Conservation (phyloP, 73 alveolate genomes). For the Tetrahymena thermophila region DNA sequence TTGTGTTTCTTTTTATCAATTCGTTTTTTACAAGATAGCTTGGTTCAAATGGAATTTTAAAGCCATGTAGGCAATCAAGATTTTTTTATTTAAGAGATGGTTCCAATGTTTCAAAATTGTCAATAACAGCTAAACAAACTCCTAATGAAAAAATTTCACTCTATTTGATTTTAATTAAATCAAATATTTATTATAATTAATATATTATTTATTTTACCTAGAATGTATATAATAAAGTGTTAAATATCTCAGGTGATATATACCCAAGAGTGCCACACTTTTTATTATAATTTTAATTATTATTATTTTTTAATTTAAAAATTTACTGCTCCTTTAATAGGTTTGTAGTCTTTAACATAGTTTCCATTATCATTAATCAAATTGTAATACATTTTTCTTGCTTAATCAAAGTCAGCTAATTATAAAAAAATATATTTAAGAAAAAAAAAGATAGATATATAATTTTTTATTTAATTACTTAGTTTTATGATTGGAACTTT, state of each 20-base stretch:
- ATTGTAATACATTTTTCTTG: neutral
- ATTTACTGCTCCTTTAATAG: neutral
- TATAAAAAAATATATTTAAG: neutral
- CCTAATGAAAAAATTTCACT: neutral
- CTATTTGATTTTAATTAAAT: too few species aligned
- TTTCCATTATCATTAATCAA: neutral
- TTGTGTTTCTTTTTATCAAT: neutral
- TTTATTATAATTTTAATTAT: neutral
- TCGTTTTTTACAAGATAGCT: neutral
- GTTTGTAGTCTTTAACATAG: neutral
- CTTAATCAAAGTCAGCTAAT: too few species aligned
- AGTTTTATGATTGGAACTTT: too few species aligned
- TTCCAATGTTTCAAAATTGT: neutral
- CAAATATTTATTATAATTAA: neutral
- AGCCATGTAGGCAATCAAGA: neutral
- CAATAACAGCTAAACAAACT: neutral
- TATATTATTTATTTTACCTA: too few species aligned
- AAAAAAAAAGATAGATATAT: neutral
- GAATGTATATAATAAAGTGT: neutral
- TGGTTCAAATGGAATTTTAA: neutral
- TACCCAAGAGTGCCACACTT: too few species aligned
- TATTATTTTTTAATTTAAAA: too few species aligned
- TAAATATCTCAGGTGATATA: too few species aligned
- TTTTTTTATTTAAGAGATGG: neutral
- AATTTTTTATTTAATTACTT: neutral